Percentiles rank a stretch among this genome's conserved stretches.
phyloP scores from a whole-genome alignment of 371 early-diverging fungal species.

The Syncephalastrum racemosum region DNA sequence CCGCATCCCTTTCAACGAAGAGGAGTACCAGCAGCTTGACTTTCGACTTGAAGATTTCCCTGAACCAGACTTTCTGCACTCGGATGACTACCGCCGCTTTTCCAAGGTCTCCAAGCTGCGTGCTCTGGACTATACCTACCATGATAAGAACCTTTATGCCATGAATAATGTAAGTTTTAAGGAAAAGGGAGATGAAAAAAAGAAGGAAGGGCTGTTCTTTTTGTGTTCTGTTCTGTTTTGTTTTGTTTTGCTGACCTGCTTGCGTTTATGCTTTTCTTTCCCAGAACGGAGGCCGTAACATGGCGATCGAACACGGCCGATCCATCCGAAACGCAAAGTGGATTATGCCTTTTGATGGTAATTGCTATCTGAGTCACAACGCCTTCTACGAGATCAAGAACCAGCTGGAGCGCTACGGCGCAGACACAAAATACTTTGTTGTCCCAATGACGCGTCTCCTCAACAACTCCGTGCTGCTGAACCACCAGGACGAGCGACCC shows the following conservation, averaged over 20 bases:
- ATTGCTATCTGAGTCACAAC: slow-evolving; percentile 61
- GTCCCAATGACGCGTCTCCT: slow-evolving; percentile 70
- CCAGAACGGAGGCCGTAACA: slow-evolving; percentile 72
- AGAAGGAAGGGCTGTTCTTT: background rate
- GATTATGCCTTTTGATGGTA: slow-evolving; percentile 75
- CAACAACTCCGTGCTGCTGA: slow-evolving; percentile 59
- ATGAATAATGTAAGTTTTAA: slow-evolving; percentile 66
- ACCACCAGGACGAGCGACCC: slow-evolving; percentile 55
- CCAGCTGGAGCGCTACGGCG: slow-evolving; percentile 51
- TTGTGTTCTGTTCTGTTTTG: background rate
- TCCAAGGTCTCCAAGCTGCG: slow-evolving; percentile 63
- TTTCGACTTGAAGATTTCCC: slow-evolving; percentile 68
- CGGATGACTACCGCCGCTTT: slow-evolving; percentile 60
- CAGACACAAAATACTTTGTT: slow-evolving; percentile 60
- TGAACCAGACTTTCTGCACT: slow-evolving; percentile 65
- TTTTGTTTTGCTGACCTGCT: background rate
- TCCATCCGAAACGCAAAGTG: slow-evolving; percentile 55
- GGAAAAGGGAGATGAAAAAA: background rate
- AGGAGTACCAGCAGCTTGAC: slow-evolving; percentile 61
- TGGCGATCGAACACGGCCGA: slow-evolving; percentile 60
- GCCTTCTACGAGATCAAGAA: slow-evolving; percentile 61
- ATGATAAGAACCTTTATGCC: slow-evolving; percentile 70
- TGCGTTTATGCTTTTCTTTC: background rate
- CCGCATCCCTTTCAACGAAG: slow-evolving; percentile 57
- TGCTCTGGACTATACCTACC: slow-evolving; percentile 66